These are phyloP conservation scores for Scenedesmus sp. DNA, from an alignment of 163 green algal species.

Conservation along the genomic window DNA sequence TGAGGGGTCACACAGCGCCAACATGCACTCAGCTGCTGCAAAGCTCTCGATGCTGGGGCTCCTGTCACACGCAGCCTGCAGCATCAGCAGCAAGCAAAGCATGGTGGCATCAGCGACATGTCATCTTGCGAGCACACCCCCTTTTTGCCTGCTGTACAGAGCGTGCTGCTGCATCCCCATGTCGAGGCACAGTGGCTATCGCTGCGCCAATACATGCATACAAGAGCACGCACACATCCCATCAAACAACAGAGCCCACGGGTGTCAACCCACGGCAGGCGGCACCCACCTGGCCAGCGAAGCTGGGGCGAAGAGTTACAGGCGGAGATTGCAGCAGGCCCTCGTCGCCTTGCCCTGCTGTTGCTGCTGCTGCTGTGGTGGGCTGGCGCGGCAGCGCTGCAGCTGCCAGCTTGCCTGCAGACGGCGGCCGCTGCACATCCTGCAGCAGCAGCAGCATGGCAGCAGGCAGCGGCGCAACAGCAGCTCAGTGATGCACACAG, in stretches of 20 bases:
- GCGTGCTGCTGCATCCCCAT: no score
- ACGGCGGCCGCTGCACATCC: not conserved
- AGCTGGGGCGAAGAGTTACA: not conserved
- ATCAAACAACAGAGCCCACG: no score
- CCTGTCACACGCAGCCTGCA: conserved; percentile 21
- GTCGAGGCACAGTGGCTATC: not conserved
- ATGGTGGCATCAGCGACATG: not conserved
- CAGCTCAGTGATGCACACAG: not conserved
- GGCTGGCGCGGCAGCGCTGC: not conserved
- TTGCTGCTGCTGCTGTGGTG: conserved; percentile 3
- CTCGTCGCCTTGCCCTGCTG: not conserved
- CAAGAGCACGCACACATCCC: not conserved
- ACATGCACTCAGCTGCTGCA: conserved; percentile 31
- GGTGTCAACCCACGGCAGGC: no score
- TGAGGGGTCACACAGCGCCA: conserved; percentile 16
- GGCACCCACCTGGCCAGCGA: not conserved
- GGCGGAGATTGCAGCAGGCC: not conserved
- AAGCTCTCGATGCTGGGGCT: conserved; percentile 39
- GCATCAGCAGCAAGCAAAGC: not conserved
- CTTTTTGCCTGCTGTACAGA: not conserved
- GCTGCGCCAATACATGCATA: not conserved
- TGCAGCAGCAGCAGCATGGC: not conserved
- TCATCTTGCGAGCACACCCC: not conserved
- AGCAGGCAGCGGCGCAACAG: not conserved
- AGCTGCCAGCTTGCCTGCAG: not conserved